Evolutionary conservation across 495 filamentous ascomycete genomes (phyloP), one percentile per base, ranked within the genome.

Genomic region (Podospora bellae-mahoneyi): DNA sequence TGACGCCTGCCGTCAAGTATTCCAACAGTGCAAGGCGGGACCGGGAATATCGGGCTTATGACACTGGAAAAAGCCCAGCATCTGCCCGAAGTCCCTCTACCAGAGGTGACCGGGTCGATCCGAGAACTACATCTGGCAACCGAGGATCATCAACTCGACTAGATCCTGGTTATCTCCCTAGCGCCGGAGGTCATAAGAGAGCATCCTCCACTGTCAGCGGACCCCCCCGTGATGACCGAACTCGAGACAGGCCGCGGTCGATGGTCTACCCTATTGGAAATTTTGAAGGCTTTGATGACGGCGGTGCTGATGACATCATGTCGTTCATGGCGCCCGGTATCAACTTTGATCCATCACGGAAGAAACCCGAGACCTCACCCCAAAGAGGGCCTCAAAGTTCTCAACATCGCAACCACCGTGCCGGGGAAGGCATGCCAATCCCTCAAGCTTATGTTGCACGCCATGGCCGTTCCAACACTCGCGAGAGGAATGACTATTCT

Each of bases 1-100:
- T 74, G 9, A 70, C 72, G 5, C 75, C 80, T 27, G 65, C 78
- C 10, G 77, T 80, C 66, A 78, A 77, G 64, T 72, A 81, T 13
- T 69, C 70, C 0, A 72, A 75, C 3, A 72, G 74, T 19, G 27
- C 32, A 48, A 75, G 78, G 19, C 78, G 80, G 5, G 80, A 82
- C n/a, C 72, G 79, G 19, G 71, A 74, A 1, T 82, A 82, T 55
- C 61, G 61, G n/a, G 16, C 61, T 20, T 78, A 78, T 60, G 76
- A 79, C 65, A 55, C 68, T 48, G 72, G 71, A 10, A 56, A 68
- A 28, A 67, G 64, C 19, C 19, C 62, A 15, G 28, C 57, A 16
- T 44, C 73, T 6, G 55, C 27, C 15, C 72, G 69, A 7, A 71
- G 69, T 44, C 57, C 65, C 15, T 69, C 73, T 5, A 57, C 61